Base-by-base conservation (phyloP, 2,329 filamentous ascomycete species). In the Cladophialophora carrionii region DNA sequence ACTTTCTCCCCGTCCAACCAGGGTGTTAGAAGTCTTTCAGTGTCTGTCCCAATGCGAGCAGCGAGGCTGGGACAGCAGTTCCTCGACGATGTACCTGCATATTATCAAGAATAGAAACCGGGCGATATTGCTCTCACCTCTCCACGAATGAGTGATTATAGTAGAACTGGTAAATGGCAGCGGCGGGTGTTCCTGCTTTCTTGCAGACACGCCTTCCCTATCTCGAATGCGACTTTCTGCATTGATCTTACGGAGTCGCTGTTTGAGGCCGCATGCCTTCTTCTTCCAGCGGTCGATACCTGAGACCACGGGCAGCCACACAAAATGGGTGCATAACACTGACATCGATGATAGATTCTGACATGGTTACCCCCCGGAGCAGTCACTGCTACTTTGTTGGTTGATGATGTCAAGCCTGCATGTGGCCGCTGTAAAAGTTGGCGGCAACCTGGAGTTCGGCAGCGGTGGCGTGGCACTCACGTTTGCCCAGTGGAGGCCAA, bases 371-470 rank as follows among this genome's bases (percentile, higher is more conserved):
- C 17, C 37, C 37, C 17, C n/a, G 37, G n/a, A 6, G 14, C 34
- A 43, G 14, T 43, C 37, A 29, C 26, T n/a, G 37, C 37, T 2
- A 2, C 1, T 43, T 43, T 43, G 37, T 43, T 43, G 37, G 37
- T 2, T 29, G 48, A 51, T 51, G 48, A 51, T 51, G 24, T 51
- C 48, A 51, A 24, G 48, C 37, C 22, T 51, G 48, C 22, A 26
- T 26, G 24, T 51, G 48, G 48, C 48, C 10, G 48, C 22, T 6
- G 48, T 17, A 51, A 51, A 51, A 51, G 48, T 51, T 51, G 48
- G 48, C 48, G 9, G 48, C 37, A 43, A 43, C 37, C 37, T 43
- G 37, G 37, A n/a, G 37, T n/a, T 43, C 37, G 17, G 37, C 37
- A 20, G 34, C n/a, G n/a, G n/a, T n/a, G n/a, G n/a, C n/a, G n/a